Evolutionary conservation across 768 basidiomycete species (phyloP).

Genomic region (Tulasnella sp.): DNA sequence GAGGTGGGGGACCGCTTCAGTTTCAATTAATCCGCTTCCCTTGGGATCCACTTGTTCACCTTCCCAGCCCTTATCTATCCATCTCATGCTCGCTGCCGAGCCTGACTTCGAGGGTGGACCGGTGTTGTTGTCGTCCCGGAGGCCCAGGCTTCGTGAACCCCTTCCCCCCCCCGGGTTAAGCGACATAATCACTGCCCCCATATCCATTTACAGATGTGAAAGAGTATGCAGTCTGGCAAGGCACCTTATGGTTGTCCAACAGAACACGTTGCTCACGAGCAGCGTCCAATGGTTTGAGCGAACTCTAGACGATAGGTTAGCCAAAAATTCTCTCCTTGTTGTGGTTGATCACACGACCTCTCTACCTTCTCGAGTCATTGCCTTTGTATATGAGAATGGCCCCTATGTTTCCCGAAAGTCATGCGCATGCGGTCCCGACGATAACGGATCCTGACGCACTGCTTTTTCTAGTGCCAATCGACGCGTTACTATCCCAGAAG

Average conservation of each 20-base stretch:
- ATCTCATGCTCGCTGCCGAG: not conserved
- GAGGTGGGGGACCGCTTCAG: constrained; percentile 46
- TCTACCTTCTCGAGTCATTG: not conserved
- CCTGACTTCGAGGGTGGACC: not conserved
- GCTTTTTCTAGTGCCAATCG: constrained; percentile 73
- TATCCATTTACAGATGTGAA: constrained; percentile 52
- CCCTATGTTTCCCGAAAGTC: not conserved
- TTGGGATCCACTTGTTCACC: not conserved
- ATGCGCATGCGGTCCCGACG: not conserved
- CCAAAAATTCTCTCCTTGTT: not conserved
- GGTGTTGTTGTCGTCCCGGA: not conserved
- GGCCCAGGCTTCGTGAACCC: not conserved
- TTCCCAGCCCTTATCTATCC: not conserved
- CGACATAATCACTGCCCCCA: not conserved
- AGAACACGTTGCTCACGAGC: constrained; percentile 92
- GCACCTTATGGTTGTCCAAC: constrained; percentile 92
- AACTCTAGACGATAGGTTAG: constrained; percentile 89
- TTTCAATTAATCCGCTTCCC: not conserved
- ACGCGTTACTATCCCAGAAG: constrained; percentile 92
- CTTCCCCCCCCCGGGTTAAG: not conserved
- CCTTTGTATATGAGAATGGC: not conserved
- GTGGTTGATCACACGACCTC: constrained; percentile 5
- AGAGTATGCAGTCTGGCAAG: constrained; percentile 94
- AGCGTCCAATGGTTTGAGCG: constrained; percentile 98
- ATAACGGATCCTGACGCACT: constrained; percentile 4